These are phyloP conservation scores for Juglanconis oblonga DNA, from an alignment of 2,329 filamentous ascomycete species.

Conservation along the genomic window DNA sequence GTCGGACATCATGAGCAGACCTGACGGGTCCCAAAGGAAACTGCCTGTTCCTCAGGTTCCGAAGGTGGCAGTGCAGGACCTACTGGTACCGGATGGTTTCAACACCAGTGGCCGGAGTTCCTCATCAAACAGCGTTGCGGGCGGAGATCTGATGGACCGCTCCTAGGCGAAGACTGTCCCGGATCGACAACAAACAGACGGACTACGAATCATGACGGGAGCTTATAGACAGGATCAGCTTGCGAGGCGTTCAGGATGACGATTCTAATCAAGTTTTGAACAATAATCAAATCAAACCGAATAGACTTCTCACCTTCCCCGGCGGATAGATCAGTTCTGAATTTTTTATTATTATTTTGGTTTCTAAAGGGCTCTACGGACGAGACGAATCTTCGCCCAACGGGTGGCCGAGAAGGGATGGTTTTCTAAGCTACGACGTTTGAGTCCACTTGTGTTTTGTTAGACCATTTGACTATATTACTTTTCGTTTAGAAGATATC, in stretches of 20 bases:
- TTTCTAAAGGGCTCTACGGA: background rate
- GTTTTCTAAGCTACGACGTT: background rate
- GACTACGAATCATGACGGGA: constrained; percentile 18
- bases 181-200: constrained; percentile 2
- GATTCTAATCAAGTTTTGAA: constrained; percentile 10
- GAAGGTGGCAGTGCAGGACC: constrained; percentile 82
- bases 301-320: constrained; percentile 11
- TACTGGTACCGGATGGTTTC: constrained; percentile 67
- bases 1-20: constrained; percentile 86
- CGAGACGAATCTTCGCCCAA: background rate
- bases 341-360: background rate
- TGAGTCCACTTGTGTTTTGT: background rate
- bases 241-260: constrained; percentile 19
- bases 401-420: background rate
- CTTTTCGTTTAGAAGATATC: constrained; percentile 5
- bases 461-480: background rate
- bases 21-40: constrained; percentile 85
- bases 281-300: background rate
- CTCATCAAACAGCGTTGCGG: constrained; percentile 72
- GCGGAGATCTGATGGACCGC: constrained; percentile 64
- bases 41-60: constrained; percentile 88
- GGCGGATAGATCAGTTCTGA: background rate
- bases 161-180: constrained; percentile 27
- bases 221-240: constrained; percentile 19
- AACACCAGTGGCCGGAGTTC: constrained; percentile 75